Conservation (phyloP, 2,329 filamentous ascomycete genomes). For the Blastomyces parvus region DNA sequence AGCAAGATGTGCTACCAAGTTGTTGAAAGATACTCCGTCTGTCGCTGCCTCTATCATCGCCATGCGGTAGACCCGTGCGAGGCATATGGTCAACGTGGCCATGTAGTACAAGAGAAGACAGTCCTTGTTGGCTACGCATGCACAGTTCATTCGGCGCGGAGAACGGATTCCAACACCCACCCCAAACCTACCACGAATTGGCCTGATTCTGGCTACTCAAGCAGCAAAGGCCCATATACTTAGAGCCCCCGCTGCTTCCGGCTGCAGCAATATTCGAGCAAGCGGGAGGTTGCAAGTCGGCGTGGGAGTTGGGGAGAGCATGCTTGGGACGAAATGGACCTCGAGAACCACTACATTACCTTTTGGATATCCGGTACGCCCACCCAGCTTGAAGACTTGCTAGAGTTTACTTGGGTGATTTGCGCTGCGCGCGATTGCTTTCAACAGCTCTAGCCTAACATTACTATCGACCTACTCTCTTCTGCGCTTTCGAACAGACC, state of each 20-base stretch:
- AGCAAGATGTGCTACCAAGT: slow-evolving; percentile 72
- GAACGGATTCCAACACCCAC: slow-evolving; percentile 14
- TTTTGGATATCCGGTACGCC: background rate
- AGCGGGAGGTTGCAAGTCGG: background rate
- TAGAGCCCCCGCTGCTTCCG: slow-evolving; percentile 5
- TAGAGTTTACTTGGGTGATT: background rate
- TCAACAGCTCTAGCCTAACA: too few species aligned
- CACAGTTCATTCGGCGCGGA: slow-evolving; percentile 39
- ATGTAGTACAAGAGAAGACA: slow-evolving; percentile 61
- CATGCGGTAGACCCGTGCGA: slow-evolving; percentile 78
- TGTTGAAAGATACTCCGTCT: slow-evolving; percentile 75
- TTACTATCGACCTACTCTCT: background rate
- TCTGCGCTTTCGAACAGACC: background rate
- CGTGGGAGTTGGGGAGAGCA: background rate
- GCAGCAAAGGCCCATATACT: slow-evolving; percentile 18
- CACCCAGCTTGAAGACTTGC: background rate
- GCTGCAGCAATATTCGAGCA: background rate
- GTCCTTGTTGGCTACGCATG: slow-evolving; percentile 80
- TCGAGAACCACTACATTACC: background rate
- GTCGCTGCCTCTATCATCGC: slow-evolving; percentile 78
- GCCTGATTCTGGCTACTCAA: slow-evolving; percentile 29
- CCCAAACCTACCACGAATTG: slow-evolving; percentile 15
- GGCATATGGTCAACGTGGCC: slow-evolving; percentile 62
- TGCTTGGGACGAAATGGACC: background rate
- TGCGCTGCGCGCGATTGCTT: slow-evolving; percentile 1